phyloP scores from a whole-genome alignment of 306 rosid genomes.

The Cicer pinnatifidum region DNA sequence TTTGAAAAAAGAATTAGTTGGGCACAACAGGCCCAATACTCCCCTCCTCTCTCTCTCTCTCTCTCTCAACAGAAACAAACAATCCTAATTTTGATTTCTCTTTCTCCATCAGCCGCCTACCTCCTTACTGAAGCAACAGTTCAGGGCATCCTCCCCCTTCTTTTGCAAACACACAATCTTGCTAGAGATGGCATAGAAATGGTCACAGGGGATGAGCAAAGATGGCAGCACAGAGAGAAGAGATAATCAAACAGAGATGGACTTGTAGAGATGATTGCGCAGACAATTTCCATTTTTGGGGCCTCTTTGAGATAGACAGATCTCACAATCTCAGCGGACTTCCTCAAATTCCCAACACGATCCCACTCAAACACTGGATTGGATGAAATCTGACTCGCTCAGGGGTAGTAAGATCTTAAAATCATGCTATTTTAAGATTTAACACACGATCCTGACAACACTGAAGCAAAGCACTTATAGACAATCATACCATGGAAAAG shows the following conservation, averaged over 20 bases:
- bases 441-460: not conserved
- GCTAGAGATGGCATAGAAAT: not conserved
- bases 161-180: not conserved
- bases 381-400: not conserved
- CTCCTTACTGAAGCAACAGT: not conserved
- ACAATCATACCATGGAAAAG: constrained; percentile 18
- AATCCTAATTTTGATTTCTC: not conserved
- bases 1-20: not conserved
- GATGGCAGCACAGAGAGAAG: not conserved
- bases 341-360: no score
- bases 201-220: not conserved
- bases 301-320: not conserved
- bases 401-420: not conserved
- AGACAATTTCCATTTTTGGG: not conserved
- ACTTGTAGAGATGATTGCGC: not conserved
- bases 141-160: not conserved
- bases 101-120: not conserved
- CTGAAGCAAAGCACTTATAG: constrained; percentile 18
- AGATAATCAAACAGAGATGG: not conserved
- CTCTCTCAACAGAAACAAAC: not conserved
- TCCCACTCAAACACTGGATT: not conserved
- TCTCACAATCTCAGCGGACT: not conserved
- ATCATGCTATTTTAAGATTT: not conserved
- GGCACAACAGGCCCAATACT: not conserved
- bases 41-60: not conserved